Conservation (phyloP, 1,284 basidiomycete genomes). For the Trametes pubescens region DNA sequence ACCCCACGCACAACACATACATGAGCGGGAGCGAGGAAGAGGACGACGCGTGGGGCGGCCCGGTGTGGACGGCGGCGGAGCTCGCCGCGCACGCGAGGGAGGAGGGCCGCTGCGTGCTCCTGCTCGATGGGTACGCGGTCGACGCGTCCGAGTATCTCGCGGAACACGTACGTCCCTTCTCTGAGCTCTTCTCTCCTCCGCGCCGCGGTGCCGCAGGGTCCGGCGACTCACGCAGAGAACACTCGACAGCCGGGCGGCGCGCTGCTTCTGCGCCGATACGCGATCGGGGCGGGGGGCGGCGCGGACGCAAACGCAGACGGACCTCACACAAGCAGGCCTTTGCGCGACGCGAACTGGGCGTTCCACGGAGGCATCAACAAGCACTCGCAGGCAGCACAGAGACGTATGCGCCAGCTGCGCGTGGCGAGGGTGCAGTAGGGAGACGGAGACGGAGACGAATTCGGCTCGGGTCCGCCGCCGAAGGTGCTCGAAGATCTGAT, state of each 20-base stretch:
- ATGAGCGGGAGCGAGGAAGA: conserved; percentile 27
- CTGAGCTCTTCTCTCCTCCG: conserved; percentile 7
- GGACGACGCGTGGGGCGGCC: conserved; percentile 47
- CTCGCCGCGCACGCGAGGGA: conserved; percentile 47
- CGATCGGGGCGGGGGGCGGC: conserved; percentile 38
- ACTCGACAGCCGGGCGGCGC: conserved; percentile 61
- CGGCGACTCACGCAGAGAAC: conserved; percentile 13
- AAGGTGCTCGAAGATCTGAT: neutral
- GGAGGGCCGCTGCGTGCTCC: conserved; percentile 55
- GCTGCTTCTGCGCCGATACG: conserved; percentile 55
- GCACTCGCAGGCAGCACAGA: conserved; percentile 69
- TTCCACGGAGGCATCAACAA: conserved; percentile 79
- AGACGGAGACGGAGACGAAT: neutral
- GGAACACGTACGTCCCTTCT: conserved; percentile 70
- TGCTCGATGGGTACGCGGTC: conserved; percentile 70
- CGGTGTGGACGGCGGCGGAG: conserved; percentile 50
- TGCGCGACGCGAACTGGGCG: conserved; percentile 64
- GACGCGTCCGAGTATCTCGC: conserved; percentile 71
- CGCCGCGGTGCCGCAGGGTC: conserved; percentile 8
- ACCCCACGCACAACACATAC: neutral
- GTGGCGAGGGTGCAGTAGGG: conserved; percentile 50
- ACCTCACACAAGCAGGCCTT: conserved; percentile 18
- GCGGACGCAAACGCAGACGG: neutral
- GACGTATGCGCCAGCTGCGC: conserved; percentile 58
- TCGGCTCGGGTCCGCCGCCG: conserved; percentile 10